Base-by-base conservation (phyloP, 2,329 filamentous ascomycete species). In the Pezicula neosporulosa region DNA sequence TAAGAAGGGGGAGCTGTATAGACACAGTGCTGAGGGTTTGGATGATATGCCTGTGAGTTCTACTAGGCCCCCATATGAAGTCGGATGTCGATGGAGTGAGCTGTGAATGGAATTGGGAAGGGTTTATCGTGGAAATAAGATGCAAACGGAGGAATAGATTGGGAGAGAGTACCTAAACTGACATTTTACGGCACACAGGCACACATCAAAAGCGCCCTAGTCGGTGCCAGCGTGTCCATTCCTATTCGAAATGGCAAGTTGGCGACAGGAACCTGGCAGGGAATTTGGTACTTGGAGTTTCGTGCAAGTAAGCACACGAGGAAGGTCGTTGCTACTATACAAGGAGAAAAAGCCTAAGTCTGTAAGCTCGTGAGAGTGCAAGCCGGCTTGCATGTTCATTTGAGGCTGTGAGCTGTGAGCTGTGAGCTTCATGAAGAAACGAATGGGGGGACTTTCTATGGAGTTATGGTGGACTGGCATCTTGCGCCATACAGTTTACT, bases 261-360 rank as follows among this genome's bases (percentile, higher is more conserved):
- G 66, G 78, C 78, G 19, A 81, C 80, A 12, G 84, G 84, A 19
- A 87, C 83, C 4, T 93, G 89, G 89, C 89, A 94, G 63, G 83
- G 94, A 0, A 93, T 97, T 53, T 97, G 90, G 89, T 96, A 95
- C 69, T 73, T 97, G 58, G 94, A 97, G 71, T 97, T 97, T 68
- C 80, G 93, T 51, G 80, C 77, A 9, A 75, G 75, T 60, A 90
- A 83, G 70, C 92, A 97, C 70, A 77, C 82, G 57, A 81, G 94
- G 63, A 88, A 84, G 67, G 81, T 97, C 12, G 86, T 99, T 56
- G 93, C 93, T 49, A 97, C 94, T 1, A 95, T 97, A 56, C 92
- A 97, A 70, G 94, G 93, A 41, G 89, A 97, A 74, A 84, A 84
- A 68, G 73, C 73, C 48, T 61, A 50, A 63, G 16, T 19, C 2